Evolutionary conservation across 2,329 filamentous ascomycete genomes (phyloP).

Genomic region (Microcyclospora pomicola): DNA sequence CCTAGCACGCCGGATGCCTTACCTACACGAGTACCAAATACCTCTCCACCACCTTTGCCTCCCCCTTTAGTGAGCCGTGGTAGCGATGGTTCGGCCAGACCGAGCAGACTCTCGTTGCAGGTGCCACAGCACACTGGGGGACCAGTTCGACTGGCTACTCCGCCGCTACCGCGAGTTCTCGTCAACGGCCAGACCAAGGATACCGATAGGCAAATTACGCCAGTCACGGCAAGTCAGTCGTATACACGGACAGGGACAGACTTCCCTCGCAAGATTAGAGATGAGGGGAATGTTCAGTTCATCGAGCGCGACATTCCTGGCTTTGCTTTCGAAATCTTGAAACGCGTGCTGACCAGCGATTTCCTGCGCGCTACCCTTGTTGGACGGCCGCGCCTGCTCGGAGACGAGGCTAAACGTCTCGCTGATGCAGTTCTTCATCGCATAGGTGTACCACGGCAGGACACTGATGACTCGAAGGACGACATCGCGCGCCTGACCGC

Average conservation of each 20-base stretch:
- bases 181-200: slow-evolving; percentile 36
- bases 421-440: slow-evolving; percentile 30
- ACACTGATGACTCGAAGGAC: slow-evolving; percentile 22
- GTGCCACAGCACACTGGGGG: slow-evolving; percentile 49
- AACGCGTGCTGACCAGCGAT: slow-evolving; percentile 33
- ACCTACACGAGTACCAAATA: slow-evolving; percentile 7
- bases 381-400: slow-evolving; percentile 25
- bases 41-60: slow-evolving; percentile 41
- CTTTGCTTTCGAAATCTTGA: slow-evolving; percentile 29
- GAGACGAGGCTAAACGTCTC: slow-evolving; percentile 34
- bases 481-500: slow-evolving; percentile 27
- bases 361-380: slow-evolving; percentile 32
- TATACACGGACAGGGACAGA: slow-evolving; percentile 9
- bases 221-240: neutral
- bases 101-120: slow-evolving; percentile 45
- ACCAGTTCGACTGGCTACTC: slow-evolving; percentile 49
- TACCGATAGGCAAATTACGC: slow-evolving; percentile 3
- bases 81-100: slow-evolving; percentile 23
- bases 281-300: slow-evolving; percentile 2
- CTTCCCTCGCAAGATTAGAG: slow-evolving; percentile 5
- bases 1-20: slow-evolving; percentile 14
- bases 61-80: slow-evolving; percentile 9
- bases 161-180: slow-evolving; percentile 38
- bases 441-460: slow-evolving; percentile 23
- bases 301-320: slow-evolving; percentile 4